Percentiles rank a stretch among this genome's conserved stretches.
Conservation (phyloP, 306 rosid genomes). For the Cajanus cajan region DNA sequence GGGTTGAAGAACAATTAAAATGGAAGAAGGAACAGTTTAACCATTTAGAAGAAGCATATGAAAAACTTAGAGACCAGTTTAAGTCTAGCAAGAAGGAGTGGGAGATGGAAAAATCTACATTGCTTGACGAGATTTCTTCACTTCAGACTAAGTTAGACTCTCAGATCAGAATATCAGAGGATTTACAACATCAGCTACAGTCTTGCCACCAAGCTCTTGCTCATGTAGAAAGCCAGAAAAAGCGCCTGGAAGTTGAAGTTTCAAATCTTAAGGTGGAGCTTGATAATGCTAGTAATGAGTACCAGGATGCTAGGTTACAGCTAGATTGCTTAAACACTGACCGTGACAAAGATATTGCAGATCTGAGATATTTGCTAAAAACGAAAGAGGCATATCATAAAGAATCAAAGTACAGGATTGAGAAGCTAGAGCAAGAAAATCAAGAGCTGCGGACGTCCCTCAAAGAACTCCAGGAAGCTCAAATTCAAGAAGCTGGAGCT, state of each 20-base stretch:
- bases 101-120: constrained; percentile 57
- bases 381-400: constrained; percentile 55
- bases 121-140: constrained; percentile 64
- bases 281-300: constrained; percentile 41
- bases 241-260: constrained; percentile 60
- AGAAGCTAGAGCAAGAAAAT: constrained; percentile 69
- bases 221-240: constrained; percentile 71
- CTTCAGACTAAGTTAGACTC: constrained; percentile 63
- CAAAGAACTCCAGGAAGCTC: constrained; percentile 76
- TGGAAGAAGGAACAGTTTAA: constrained; percentile 85
- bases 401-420: constrained; percentile 54
- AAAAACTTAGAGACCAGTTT: constrained; percentile 46
- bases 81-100: constrained; percentile 58
- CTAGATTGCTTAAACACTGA: constrained; percentile 46
- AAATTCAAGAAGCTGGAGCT: constrained; percentile 69
- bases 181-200: constrained; percentile 53
- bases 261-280: constrained; percentile 47
- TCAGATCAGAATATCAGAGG: constrained; percentile 53
- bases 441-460: constrained; percentile 50
- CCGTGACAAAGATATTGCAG: constrained; percentile 60
- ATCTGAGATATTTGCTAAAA: constrained; percentile 53
- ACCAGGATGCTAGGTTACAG: constrained; percentile 43
- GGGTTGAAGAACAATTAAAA: constrained; percentile 66
- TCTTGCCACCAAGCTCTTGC: constrained; percentile 70
- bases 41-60: constrained; percentile 72